Evolutionary conservation across 1,139 yeast species (phyloP), one percentile per base, ranked within the genome.

Genomic region (Yamadazyma buinensis): DNA sequence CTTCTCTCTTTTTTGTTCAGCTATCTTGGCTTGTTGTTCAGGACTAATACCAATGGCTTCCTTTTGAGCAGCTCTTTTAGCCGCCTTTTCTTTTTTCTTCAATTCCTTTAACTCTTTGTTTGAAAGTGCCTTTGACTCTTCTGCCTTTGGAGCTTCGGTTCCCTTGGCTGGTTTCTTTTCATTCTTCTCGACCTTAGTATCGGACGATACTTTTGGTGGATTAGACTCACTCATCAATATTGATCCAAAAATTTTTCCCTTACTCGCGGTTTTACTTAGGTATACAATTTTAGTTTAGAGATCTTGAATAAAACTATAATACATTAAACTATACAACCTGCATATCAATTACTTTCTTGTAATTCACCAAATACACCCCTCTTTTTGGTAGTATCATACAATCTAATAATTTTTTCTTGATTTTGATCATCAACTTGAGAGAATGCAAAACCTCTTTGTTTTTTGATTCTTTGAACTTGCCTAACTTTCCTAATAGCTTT

Each of bases 391-490:
- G 97, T 92, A 59, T 94, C 98, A 51, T 94, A 94, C 64, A 95
- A 86, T 51, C 98, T 76, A 34, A 94, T 83, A 44, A 94, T 78
- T 54, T 82, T 80, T 44, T 87, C 95, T 60, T 92, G 97, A 32
- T 95, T 95, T 50, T 80, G 84, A 48, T 85, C 95, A 47, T 88
- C 96, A 34, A 86, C 92, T 60, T 92, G 98, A 3, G 97, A 88
- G 52, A 92, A 94, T 1, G 99, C 99, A 71, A 87, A 94, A 14
- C 98, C 98, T 61, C 98, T 82, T 64, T 92, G 98, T 54, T 92
- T 94, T 55, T 95, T 86, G 84, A 92, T 90, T 59, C 99, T 77
- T 59, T 92, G 97, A 24, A 94, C 97, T 59, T 94, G 98, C 59
- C 99, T 82, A 27, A 92, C 97, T 56, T 90, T 92, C 54, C 97